Evolutionary conservation across 2,329 filamentous ascomycete species (phyloP), one percentile per base, ranked within the genome.

Genomic region (Nemania bipapillata): DNA sequence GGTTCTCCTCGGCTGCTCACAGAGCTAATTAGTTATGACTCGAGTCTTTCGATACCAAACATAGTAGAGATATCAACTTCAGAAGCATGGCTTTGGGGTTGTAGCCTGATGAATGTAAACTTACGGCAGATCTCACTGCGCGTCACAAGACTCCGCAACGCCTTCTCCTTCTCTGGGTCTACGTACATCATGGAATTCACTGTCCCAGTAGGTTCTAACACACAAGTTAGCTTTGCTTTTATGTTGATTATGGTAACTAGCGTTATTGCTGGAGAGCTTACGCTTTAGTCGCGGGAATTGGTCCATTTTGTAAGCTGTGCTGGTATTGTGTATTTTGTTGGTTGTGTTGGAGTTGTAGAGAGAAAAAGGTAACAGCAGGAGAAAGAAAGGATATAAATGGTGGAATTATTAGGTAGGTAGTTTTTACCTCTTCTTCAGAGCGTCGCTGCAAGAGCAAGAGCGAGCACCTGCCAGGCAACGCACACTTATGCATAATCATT

Each of bases 101-200:
- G 37, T 30, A 1, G 28, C 28, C 4, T 17, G 24, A 7, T n/a
- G 17, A n/a, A 5, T 8, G 1, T 2, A 57, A 35, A 59, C 66
- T 56, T 63, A 69, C 63, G 8, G 6, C 66, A 66, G 2, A 66
- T 66, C 49, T 66, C 63, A 22, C 66, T 66, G 9, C 22, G 63
- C 47, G 58, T 11, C 9, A 15, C 45, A 15, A 66, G 49, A 53
- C 30, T 49, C 26, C 32, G 55, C 37, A 60, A 32, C 17, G 35
- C 15, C 52, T 17, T 60, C 24, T 64, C 60, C 17, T 56, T 30
- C 24, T 32, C 15, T 6, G 20, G 30, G 52, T 68, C 59, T 28
- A 9, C 11, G 17, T 8, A 28, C n/a, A 64, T 28, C 55, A 56
- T 15, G 7, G 49, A 20, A 15, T 24, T 60, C 15, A 32, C 6